Conservation (phyloP, 2,329 filamentous ascomycete species). For the Penicillium hordei region DNA sequence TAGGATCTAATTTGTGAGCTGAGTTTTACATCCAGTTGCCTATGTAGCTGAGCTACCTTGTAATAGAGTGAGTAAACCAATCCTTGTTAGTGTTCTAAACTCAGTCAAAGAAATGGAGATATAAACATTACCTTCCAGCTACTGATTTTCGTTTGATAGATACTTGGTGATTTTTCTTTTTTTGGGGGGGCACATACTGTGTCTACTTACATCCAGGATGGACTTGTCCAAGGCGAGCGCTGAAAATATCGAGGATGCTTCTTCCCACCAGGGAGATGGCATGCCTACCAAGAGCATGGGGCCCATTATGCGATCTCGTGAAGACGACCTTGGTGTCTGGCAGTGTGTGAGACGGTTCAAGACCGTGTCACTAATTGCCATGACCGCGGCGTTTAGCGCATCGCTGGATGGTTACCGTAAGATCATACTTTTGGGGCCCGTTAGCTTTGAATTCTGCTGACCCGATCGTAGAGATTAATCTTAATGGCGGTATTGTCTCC, state of each 20-base stretch:
- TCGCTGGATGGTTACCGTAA: conserved; percentile 46
- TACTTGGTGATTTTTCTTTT: background rate
- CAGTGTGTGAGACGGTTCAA: conserved; percentile 40
- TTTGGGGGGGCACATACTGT: background rate
- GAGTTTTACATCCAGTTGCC: background rate
- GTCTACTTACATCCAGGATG: background rate
- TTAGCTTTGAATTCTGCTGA: background rate
- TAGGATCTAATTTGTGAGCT: background rate
- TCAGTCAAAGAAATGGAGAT: background rate
- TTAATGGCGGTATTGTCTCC: conserved; percentile 43
- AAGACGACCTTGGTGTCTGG: conserved; percentile 44
- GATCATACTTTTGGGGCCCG: background rate
- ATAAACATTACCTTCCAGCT: background rate
- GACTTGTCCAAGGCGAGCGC: background rate
- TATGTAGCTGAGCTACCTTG: background rate
- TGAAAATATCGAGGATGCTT: conserved; percentile 8
- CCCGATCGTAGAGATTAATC: conserved; percentile 27
- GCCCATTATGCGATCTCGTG: conserved; percentile 37
- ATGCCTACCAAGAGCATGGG: background rate
- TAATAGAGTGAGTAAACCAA: background rate
- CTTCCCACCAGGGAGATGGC: background rate
- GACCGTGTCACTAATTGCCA: conserved; percentile 37
- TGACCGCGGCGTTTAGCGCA: conserved; percentile 45
- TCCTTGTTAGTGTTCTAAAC: background rate
- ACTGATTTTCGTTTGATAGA: background rate